Conservation (phyloP, 352 stramenopile genomes). For the Albugo candida region DNA sequence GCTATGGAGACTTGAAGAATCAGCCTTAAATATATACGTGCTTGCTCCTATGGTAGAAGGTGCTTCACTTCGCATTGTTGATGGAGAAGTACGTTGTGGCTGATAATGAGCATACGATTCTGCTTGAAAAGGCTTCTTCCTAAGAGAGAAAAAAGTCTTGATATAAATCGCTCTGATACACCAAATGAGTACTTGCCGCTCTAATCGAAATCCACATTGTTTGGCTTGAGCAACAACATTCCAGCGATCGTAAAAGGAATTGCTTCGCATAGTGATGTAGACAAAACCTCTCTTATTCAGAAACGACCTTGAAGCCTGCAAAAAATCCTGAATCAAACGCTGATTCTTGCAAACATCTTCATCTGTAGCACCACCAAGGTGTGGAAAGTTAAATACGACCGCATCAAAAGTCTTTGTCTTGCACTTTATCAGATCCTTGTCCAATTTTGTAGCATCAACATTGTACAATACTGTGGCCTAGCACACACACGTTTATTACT, state of each 20-base stretch:
- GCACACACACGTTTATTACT: neutral
- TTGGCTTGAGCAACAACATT: conserved; percentile 45
- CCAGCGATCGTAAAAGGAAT: conserved; percentile 73
- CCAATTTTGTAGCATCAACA: conserved; percentile 45
- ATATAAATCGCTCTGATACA: neutral
- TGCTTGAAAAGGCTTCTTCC: conserved; percentile 37
- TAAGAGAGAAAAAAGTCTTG: conserved; percentile 4
- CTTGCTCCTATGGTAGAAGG: conserved; percentile 41
- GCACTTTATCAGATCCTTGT: conserved; percentile 31
- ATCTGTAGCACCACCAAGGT: conserved; percentile 62
- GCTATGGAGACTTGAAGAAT: neutral
- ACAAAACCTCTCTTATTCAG: conserved; percentile 39
- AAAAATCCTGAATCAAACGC: conserved; percentile 49
- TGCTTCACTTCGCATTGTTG: conserved; percentile 48
- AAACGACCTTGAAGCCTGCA: conserved; percentile 36
- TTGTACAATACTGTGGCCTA: conserved; percentile 40
- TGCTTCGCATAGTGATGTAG: conserved; percentile 55
- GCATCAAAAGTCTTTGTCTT: conserved; percentile 27
- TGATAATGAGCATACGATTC: conserved; percentile 58
- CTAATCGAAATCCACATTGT: conserved; percentile 38
- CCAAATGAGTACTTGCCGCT: conserved; percentile 15
- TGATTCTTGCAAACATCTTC: conserved; percentile 74
- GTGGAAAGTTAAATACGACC: conserved; percentile 76
- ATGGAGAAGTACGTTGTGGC: conserved; percentile 51
- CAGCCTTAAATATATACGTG: conserved; percentile 42